phyloP scores from a whole-genome alignment of 2,329 filamentous ascomycete species.

The Zalaria obscura region DNA sequence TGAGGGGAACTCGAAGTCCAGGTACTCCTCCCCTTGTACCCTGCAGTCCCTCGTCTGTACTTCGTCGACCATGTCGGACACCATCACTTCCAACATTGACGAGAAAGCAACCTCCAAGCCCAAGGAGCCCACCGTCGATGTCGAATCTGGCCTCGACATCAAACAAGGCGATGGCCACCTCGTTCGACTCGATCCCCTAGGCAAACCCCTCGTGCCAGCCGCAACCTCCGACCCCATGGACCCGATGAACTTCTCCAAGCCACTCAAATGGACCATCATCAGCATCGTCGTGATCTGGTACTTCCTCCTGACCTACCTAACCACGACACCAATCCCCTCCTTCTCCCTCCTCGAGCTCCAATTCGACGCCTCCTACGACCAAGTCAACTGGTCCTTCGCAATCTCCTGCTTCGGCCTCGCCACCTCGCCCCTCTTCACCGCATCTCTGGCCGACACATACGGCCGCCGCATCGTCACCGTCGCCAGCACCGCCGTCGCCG shows the following conservation, averaged over 20 bases:
- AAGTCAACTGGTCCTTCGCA: neutral
- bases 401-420: neutral
- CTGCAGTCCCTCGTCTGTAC: too few species aligned
- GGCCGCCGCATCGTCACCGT: neutral
- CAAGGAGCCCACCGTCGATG: too few species aligned
- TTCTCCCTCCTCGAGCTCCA: neutral
- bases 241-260: neutral
- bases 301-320: neutral
- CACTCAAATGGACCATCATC: neutral
- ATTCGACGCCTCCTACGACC: neutral
- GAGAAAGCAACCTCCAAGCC: too few species aligned
- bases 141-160: neutral
- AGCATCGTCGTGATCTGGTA: neutral
- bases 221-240: neutral
- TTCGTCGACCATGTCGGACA: too few species aligned
- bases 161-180: neutral
- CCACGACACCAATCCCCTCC: neutral
- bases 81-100: too few species aligned
- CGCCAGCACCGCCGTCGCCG: neutral
- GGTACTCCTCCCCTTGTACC: too few species aligned
- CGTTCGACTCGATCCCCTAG: neutral
- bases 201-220: neutral
- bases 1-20: too few species aligned
- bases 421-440: neutral
- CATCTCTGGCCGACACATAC: neutral